A percentile compares a stretch with the other conserved stretches of the same genome.
phyloP scores from a whole-genome alignment of 805 yeast genomes.

The Alloascoidea hylecoeti region DNA sequence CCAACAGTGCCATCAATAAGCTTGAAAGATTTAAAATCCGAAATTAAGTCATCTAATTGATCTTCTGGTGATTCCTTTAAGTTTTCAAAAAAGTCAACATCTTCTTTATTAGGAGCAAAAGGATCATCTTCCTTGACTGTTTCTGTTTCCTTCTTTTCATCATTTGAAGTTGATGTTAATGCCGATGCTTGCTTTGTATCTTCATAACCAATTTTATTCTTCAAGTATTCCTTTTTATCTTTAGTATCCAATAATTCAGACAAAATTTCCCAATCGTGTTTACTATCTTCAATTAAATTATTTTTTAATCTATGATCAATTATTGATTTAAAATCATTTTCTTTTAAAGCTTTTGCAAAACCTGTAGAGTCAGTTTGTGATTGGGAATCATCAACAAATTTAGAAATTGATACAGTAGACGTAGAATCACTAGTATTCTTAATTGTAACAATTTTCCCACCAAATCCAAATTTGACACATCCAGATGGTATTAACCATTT shows the following conservation, averaged over 20 bases:
- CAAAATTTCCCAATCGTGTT: constrained; percentile 55
- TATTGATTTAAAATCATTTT: constrained; percentile 36
- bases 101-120: constrained; percentile 11
- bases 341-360: constrained; percentile 42
- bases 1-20: constrained; percentile 17
- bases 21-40: constrained; percentile 22
- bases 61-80: constrained; percentile 1
- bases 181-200: constrained; percentile 4
- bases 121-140: constrained; percentile 4
- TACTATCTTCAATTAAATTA: constrained; percentile 21
- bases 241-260: constrained; percentile 32
- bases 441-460: constrained; percentile 69
- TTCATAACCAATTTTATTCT: constrained; percentile 20
- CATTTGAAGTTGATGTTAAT: constrained; percentile 9
- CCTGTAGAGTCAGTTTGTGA: constrained; percentile 14
- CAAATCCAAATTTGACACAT: constrained; percentile 80
- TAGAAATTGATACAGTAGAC: constrained; percentile 27
- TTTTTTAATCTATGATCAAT: constrained; percentile 37
- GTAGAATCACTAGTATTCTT: constrained; percentile 24
- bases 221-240: constrained; percentile 29
- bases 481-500: constrained; percentile 69
- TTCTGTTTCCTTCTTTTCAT: constrained; percentile 9
- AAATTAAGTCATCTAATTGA: constrained; percentile 16
- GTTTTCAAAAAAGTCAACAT: constrained; percentile 22
- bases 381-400: constrained; percentile 24